Evolutionary conservation across 1,284 basidiomycete species (phyloP).

Genomic region (Pterulicium gracile): DNA sequence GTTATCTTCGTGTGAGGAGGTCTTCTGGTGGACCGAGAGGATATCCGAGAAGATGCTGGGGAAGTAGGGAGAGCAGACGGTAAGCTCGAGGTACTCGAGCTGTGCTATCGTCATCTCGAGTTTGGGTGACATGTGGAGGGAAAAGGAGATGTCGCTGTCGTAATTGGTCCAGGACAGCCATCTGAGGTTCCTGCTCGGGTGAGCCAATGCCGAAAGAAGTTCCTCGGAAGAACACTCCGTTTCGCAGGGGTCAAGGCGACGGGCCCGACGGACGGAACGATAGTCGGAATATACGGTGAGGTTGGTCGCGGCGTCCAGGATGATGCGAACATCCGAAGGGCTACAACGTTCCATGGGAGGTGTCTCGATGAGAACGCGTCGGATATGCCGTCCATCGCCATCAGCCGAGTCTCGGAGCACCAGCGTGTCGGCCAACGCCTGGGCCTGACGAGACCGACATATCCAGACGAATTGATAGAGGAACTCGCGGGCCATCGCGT

Average conservation of each 20-base stretch:
- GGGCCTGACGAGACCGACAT: conserved; percentile 42
- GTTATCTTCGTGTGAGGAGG: conserved; percentile 8
- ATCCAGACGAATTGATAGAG: conserved; percentile 66
- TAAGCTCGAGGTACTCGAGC: conserved; percentile 46
- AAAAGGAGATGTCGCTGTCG: conserved; percentile 45
- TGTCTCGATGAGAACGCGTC: conserved; percentile 59
- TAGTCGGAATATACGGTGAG: conserved; percentile 53
- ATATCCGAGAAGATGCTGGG: conserved; percentile 12
- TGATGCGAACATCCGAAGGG: conserved; percentile 51
- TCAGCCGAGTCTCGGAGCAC: conserved; percentile 25
- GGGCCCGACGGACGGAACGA: conserved; percentile 45
- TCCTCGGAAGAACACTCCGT: conserved; percentile 37
- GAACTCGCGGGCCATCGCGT: conserved; percentile 37
- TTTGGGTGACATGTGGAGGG: conserved; percentile 42
- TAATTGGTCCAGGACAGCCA: conserved; percentile 62
- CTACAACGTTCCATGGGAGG: conserved; percentile 53
- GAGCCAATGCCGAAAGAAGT: conserved; percentile 46
- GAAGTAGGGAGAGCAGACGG: conserved; percentile 23
- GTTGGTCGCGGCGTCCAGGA: conserved; percentile 50
- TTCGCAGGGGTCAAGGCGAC: conserved; percentile 31
- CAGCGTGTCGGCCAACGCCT: conserved; percentile 41
- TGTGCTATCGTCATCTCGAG: conserved; percentile 38
- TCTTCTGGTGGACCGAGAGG: conserved; percentile 17
- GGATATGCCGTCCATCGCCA: conserved; percentile 45
- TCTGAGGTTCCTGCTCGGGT: conserved; percentile 38